These are phyloP conservation scores for Tricholoma flavovirens DNA, from an alignment of 768 basidiomycete genomes.

Conservation along the genomic window DNA sequence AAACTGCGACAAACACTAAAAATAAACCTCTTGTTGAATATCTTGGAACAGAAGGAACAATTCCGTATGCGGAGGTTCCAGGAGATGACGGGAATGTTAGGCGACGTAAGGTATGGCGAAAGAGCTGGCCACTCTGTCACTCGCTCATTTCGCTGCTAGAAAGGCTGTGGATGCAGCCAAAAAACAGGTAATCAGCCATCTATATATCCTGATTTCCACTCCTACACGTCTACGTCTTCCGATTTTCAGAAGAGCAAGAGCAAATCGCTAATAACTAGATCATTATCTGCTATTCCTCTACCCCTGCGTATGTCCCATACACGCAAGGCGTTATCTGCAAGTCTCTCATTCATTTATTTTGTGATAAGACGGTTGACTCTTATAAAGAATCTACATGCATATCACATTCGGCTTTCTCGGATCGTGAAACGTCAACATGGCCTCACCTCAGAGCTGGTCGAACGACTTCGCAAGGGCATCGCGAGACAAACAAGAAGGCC, in stretches of 20 bases:
- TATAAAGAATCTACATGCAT: constrained; percentile 17
- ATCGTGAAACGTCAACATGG: constrained; percentile 3
- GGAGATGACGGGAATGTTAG: constrained; percentile 14
- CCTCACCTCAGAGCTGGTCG: not conserved
- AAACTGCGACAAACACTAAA: constrained; percentile 11
- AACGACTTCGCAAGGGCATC: not conserved
- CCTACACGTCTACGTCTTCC: not conserved
- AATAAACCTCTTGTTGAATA: constrained; percentile 15
- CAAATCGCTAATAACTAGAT: not conserved
- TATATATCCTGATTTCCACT: not conserved
- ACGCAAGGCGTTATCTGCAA: constrained; percentile 20
- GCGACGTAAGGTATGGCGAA: constrained; percentile 13
- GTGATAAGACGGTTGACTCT: not conserved
- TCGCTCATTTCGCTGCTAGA: not conserved
- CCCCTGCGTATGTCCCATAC: constrained; percentile 6
- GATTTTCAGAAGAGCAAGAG: not conserved
- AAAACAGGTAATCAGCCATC: not conserved
- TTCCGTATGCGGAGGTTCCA: constrained; percentile 21
- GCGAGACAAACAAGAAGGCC: not conserved
- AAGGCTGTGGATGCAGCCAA: not conserved
- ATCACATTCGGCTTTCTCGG: constrained; percentile 15
- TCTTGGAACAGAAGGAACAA: constrained; percentile 21
- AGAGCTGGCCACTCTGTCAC: not conserved
- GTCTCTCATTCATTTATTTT: constrained; percentile 2
- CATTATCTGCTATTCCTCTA: not conserved